Percentiles rank a stretch among this genome's conserved stretches.
phyloP scores from a whole-genome alignment of 129 eudicot genomes.

The Kitagawia praeruptora region DNA sequence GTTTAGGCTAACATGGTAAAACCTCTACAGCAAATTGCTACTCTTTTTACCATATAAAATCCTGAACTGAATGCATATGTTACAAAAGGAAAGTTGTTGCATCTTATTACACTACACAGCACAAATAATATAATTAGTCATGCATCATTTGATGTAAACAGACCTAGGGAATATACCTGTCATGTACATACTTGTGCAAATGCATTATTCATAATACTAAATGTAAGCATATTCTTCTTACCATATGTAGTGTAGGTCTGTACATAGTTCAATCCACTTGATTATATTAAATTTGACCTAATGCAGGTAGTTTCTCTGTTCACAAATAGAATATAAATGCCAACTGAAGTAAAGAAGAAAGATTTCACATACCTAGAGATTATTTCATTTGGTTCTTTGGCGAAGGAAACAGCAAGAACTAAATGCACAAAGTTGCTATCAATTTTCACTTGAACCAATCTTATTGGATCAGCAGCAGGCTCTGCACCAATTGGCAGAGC shows the following conservation, averaged over 20 bases:
- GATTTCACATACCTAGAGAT: conserved; percentile 55
- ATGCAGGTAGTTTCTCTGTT: background rate
- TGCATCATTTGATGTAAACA: background rate
- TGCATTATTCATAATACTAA: background rate
- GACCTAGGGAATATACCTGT: background rate
- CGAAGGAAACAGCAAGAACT: conserved; percentile 88
- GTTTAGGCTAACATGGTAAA: no score
- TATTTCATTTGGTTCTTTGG: conserved; percentile 85
- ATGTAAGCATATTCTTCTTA: no score
- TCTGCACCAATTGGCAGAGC: conserved; percentile 97
- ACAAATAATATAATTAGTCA: background rate
- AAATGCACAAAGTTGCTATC: conserved; percentile 66
- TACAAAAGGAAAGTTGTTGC: background rate
- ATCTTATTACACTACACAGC: background rate
- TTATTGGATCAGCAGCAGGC: conserved; percentile 87
- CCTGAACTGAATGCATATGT: background rate
- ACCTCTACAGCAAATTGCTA: no score
- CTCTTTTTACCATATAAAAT: background rate
- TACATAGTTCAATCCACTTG: background rate
- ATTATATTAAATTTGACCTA: background rate
- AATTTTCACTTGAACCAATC: conserved; percentile 64
- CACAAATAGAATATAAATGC: background rate
- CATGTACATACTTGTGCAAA: background rate
- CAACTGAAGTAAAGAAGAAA: background rate
- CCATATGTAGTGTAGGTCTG: background rate